phyloP scores from a whole-genome alignment of 176 grass and related monocot genomes.

The Ananas comosus region DNA sequence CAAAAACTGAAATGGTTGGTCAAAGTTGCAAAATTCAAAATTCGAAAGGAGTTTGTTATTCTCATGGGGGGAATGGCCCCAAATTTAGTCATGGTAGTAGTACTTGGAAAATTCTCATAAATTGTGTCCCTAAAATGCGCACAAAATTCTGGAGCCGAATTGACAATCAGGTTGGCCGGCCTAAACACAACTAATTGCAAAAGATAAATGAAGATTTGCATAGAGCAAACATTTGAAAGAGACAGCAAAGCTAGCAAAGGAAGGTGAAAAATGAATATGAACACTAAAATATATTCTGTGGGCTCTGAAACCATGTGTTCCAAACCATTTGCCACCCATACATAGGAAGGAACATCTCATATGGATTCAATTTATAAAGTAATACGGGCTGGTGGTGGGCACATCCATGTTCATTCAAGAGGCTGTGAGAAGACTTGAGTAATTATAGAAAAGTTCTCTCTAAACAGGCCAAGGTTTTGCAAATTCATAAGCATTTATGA shows the following conservation, averaged over 20 bases:
- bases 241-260: background rate
- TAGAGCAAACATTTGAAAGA: slow-evolving; percentile 10
- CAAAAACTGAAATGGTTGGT: background rate
- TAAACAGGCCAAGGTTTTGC: background rate
- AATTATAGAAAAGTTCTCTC: background rate
- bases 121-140: background rate
- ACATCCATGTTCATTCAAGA: background rate
- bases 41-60: too few relatives aligned
- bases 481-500: background rate
- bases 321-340: background rate
- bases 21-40: background rate
- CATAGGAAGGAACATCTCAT: background rate
- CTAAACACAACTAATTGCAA: background rate
- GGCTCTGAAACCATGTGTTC: background rate
- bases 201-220: slow-evolving; percentile 10
- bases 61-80: too few relatives aligned
- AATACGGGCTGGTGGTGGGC: background rate
- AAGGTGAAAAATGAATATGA: background rate
- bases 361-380: background rate
- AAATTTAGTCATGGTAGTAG: background rate
- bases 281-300: background rate
- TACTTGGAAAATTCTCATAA: background rate
- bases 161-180: background rate
- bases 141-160: slow-evolving; percentile 1
- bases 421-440: background rate